Percentiles rank a stretch among this genome's conserved stretches.
phyloP scores from a whole-genome alignment of 352 stramenopile genomes.

The Globisporangium emineosum region DNA sequence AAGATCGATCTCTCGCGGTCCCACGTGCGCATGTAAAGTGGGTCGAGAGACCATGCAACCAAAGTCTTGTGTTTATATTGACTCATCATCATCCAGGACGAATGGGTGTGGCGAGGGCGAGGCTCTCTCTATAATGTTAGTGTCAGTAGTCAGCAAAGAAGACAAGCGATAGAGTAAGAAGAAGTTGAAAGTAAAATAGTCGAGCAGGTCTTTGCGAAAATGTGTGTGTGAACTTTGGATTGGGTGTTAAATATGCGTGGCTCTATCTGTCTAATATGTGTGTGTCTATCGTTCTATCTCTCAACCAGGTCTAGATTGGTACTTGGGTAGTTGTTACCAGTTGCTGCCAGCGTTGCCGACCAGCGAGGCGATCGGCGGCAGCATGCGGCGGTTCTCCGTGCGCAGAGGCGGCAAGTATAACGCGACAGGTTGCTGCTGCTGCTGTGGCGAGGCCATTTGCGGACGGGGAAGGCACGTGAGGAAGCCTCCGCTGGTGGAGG shows the following conservation, averaged over 20 bases:
- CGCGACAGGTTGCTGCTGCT: not conserved
- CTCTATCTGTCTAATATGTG: not conserved
- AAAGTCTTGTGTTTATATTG: not conserved
- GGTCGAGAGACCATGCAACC: not conserved
- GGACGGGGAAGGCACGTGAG: not conserved
- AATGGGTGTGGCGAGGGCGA: not conserved
- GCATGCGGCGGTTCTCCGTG: constrained; percentile 27
- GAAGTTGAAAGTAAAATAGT: too few species aligned
- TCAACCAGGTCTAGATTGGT: not conserved
- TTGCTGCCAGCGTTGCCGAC: constrained; percentile 17
- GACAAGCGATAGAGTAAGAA: not conserved
- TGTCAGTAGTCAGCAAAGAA: not conserved
- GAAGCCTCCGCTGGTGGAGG: not conserved
- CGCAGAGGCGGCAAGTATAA: constrained; percentile 35
- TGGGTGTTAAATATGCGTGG: not conserved
- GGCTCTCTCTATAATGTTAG: not conserved
- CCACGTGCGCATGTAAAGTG: constrained; percentile 32
- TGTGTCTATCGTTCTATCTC: not conserved
- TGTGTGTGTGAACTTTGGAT: not conserved
- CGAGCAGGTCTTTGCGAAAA: too few species aligned
- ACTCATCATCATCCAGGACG: not conserved
- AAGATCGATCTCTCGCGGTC: constrained; percentile 28
- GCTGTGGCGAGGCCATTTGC: not conserved
- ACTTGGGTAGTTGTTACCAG: not conserved
- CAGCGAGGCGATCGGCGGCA: constrained; percentile 60